Percentiles rank a stretch among this genome's conserved stretches.
phyloP scores from a whole-genome alignment of 1,139 yeast genomes.

The Geotrichum reessii region DNA sequence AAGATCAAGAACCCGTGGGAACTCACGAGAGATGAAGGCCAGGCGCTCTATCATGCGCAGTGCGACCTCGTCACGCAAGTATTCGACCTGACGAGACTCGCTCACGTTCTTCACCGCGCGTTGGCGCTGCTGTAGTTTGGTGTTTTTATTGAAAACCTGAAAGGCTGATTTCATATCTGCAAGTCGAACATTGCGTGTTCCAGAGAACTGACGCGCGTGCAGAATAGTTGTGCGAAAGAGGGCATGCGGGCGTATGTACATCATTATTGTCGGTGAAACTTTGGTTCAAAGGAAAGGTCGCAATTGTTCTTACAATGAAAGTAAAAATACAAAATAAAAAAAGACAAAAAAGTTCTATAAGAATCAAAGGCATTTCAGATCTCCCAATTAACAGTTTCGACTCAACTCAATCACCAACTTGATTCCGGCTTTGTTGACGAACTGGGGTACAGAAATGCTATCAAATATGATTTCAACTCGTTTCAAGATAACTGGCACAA shows the following conservation, averaged over 20 bases:
- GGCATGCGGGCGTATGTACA: neutral
- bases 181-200: neutral
- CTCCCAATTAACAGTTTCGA: neutral
- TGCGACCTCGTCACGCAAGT: slow-evolving; percentile 70
- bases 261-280: neutral
- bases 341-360: neutral
- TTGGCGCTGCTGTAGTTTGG: slow-evolving; percentile 56
- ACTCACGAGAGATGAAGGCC: slow-evolving; percentile 63
- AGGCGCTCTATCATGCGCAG: slow-evolving; percentile 66
- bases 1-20: slow-evolving; percentile 57
- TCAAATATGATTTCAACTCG: neutral
- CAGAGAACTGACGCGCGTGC: neutral
- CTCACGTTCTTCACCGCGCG: slow-evolving; percentile 44
- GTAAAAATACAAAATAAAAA: neutral
- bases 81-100: slow-evolving; percentile 59
- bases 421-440: neutral
- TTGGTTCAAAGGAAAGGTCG: neutral
- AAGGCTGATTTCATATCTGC: slow-evolving; percentile 23
- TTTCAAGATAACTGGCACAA: neutral
- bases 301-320: no score
- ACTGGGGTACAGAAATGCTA: neutral
- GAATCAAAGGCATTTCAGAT: neutral
- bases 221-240: neutral
- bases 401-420: neutral
- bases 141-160: slow-evolving; percentile 61